phyloP scores from a whole-genome alignment of 108 stramenopile species.

The Nannochloropsis oceanica region DNA sequence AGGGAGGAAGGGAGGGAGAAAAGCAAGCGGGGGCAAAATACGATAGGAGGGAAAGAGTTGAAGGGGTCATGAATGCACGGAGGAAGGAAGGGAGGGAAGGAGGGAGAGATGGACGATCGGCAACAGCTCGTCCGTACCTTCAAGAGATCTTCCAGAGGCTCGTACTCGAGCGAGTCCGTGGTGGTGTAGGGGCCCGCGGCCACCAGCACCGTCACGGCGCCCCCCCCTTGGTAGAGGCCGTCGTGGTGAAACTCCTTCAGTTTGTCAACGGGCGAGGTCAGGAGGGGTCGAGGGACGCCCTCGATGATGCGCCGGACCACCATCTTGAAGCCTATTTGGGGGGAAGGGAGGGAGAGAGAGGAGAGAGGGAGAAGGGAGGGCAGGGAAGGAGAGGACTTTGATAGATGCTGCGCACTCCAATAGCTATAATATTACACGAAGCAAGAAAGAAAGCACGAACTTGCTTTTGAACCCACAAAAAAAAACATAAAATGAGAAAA shows the following conservation, averaged over 20 bases:
- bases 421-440: no score
- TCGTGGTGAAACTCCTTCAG: slow-evolving; percentile 27
- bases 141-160: slow-evolving; percentile 71
- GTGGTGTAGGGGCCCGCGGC: slow-evolving; percentile 83
- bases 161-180: slow-evolving; percentile 61
- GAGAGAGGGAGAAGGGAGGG: not conserved
- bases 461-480: no score
- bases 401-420: no score
- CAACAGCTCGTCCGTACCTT: not conserved
- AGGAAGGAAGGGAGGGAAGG: no score
- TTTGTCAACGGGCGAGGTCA: slow-evolving; percentile 24
- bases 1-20: not conserved
- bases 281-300: slow-evolving; percentile 43
- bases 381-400: not conserved
- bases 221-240: not conserved
- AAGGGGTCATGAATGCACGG: no score
- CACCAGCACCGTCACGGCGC: slow-evolving; percentile 46
- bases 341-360: not conserved
- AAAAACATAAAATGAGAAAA: no score
- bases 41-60: no score
- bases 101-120: no score
- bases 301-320: slow-evolving; percentile 55
- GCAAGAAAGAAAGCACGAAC: no score
- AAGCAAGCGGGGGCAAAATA: no score
- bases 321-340: slow-evolving; percentile 50